These are phyloP conservation scores for Shiraia sp. DNA, from an alignment of 2,329 filamentous ascomycete genomes.

Conservation along the genomic window DNA sequence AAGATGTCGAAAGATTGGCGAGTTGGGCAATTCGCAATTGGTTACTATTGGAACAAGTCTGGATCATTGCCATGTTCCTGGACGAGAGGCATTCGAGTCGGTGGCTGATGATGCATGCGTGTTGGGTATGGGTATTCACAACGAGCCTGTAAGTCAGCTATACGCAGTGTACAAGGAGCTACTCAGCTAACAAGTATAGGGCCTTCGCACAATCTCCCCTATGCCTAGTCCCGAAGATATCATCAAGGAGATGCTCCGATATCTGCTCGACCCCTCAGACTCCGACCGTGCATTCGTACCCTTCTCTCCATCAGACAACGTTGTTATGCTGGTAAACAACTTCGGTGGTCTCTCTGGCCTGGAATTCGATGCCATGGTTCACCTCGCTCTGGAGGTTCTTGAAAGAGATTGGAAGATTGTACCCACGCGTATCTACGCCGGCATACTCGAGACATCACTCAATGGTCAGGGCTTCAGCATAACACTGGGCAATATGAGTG, in stretches of 20 bases:
- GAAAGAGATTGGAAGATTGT: conserved; percentile 54
- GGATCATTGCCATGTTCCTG: conserved; percentile 59
- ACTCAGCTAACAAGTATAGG: conserved; percentile 25
- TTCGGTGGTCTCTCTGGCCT: conserved; percentile 54
- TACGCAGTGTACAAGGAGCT: not conserved
- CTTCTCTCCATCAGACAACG: conserved; percentile 51
- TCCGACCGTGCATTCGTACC: conserved; percentile 54
- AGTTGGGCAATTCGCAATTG: conserved; percentile 49
- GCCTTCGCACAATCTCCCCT: conserved; percentile 50
- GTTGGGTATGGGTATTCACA: conserved; percentile 56
- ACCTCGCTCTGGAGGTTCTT: conserved; percentile 47
- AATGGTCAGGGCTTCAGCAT: conserved; percentile 62
- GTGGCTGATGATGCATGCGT: conserved; percentile 47
- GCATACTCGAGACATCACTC: conserved; percentile 57
- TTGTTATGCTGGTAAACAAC: conserved; percentile 54
- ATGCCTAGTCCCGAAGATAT: conserved; percentile 55
- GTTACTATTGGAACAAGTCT: conserved; percentile 57
- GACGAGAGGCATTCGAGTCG: conserved; percentile 54
- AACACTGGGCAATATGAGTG: conserved; percentile 57
- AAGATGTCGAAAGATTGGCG: conserved; percentile 50
- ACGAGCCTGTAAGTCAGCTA: conserved; percentile 49
- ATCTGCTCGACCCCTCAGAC: conserved; percentile 53
- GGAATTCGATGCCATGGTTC: conserved; percentile 54
- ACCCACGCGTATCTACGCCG: conserved; percentile 53
- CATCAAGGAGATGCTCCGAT: conserved; percentile 53